Percentiles rank a stretch among this genome's conserved stretches.
phyloP scores from a whole-genome alignment of 257 asterid genomes.

The Ilex aquifolium region DNA sequence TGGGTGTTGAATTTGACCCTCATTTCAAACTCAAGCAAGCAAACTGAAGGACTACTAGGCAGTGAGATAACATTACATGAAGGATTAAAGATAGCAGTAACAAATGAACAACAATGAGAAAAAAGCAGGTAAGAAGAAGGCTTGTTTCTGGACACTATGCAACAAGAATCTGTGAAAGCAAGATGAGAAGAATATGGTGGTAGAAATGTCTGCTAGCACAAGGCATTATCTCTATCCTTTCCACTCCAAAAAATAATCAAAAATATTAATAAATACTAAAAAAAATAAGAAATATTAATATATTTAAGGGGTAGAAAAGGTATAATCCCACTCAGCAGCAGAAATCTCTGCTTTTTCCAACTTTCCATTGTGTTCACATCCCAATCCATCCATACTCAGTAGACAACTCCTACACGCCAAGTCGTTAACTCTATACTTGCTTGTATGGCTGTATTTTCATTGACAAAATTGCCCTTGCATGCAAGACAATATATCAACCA shows the following conservation, averaged over 20 bases:
- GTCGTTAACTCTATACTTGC: constrained; percentile 14
- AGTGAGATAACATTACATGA: constrained; percentile 22
- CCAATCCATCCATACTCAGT: constrained; percentile 14
- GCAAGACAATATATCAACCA: not conserved
- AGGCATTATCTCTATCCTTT: constrained; percentile 75
- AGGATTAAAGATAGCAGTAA: constrained; percentile 38
- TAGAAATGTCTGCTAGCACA: constrained; percentile 73
- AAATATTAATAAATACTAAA: constrained; percentile 1
- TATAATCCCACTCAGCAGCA: constrained; percentile 20
- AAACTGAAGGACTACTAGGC: constrained; percentile 24
- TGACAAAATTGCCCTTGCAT: constrained; percentile 14
- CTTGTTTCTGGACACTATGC: constrained; percentile 50
- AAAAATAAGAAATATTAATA: not conserved
- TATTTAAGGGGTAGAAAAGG: constrained; percentile 6
- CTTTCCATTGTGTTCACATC: constrained; percentile 18
- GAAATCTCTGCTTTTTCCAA: constrained; percentile 10
- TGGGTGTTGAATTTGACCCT: constrained; percentile 45
- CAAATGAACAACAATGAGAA: constrained; percentile 33
- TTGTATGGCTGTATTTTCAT: constrained; percentile 7
- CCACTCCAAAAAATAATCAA: constrained; percentile 28
- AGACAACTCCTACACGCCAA: constrained; percentile 25
- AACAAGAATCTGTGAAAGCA: constrained; percentile 74
- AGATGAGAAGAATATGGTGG: constrained; percentile 80
- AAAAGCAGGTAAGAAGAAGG: constrained; percentile 11
- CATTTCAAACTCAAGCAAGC: constrained; percentile 14